These are phyloP conservation scores for Aspergillus flavus DNA, from an alignment of 2,329 filamentous ascomycete species.

Conservation along the genomic window DNA sequence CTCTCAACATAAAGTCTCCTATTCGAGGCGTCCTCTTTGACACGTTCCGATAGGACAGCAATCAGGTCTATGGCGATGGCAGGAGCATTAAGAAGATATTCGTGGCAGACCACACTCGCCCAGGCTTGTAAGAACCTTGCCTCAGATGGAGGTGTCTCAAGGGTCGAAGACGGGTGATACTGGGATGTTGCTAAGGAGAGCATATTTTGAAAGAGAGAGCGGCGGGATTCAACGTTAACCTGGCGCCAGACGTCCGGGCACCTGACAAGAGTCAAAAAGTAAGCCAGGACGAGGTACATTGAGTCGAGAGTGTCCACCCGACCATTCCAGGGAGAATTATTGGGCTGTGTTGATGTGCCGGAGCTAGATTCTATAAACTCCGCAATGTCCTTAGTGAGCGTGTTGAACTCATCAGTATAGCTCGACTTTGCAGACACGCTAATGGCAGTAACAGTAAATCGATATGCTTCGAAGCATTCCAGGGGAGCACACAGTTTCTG, in stretches of 20 bases:
- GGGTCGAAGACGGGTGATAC: conserved; percentile 25
- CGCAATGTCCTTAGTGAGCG: conserved; percentile 28
- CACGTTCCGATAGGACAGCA: conserved; percentile 34
- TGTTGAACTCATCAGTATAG: conserved; percentile 28
- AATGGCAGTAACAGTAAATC: conserved; percentile 32
- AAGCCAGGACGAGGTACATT: conserved; percentile 35
- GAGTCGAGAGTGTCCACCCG: conserved; percentile 38
- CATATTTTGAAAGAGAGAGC: conserved; percentile 36
- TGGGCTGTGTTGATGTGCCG: conserved; percentile 27
- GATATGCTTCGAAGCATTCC: conserved; percentile 43
- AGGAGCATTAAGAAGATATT: conserved; percentile 40
- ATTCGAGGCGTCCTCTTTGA: conserved; percentile 33
- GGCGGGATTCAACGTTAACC: conserved; percentile 34
- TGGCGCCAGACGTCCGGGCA: conserved; percentile 32
- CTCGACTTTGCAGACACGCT: conserved; percentile 24
- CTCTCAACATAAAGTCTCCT: conserved; percentile 37
- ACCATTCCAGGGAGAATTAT: conserved; percentile 40
- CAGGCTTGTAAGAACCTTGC: conserved; percentile 41
- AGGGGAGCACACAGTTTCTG: conserved; percentile 30
- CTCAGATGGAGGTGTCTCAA: conserved; percentile 30
- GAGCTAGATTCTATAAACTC: conserved; percentile 29
- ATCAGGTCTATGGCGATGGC: conserved; percentile 38
- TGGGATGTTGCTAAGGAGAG: conserved; percentile 35
- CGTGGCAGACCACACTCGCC: conserved; percentile 41
- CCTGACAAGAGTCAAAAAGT: conserved; percentile 36